Conservation (phyloP, 306 rosid genomes). For the Fragaria vesca region DNA sequence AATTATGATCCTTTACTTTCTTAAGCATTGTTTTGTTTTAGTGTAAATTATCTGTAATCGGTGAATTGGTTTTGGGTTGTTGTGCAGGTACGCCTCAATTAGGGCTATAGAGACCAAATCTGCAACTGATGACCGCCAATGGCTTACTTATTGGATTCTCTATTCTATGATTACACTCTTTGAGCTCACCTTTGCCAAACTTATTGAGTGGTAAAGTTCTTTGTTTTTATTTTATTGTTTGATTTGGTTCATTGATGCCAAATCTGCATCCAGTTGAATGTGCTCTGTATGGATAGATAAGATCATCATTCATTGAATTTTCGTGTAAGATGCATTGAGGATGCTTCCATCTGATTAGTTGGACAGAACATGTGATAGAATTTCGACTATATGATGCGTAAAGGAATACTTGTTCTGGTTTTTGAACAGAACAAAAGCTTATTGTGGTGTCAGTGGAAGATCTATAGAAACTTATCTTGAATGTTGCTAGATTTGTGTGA, state of each 20-base stretch:
- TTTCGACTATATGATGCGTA: not conserved
- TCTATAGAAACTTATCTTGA: not conserved
- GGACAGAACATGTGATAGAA: not conserved
- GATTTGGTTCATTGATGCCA: not conserved
- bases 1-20: slow-evolving; percentile 2
- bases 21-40: not conserved
- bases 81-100: slow-evolving; percentile 77
- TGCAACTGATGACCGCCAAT: slow-evolving; percentile 84
- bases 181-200: slow-evolving; percentile 85
- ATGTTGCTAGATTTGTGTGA: not conserved
- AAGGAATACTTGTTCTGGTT: not conserved
- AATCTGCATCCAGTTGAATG: slow-evolving; percentile 5
- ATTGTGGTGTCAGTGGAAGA: not conserved
- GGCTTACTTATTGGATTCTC: slow-evolving; percentile 98
- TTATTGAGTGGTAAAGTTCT: slow-evolving; percentile 75
- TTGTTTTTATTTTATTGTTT: not conserved
- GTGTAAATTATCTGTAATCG: not conserved
- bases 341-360: not conserved
- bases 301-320: not conserved
- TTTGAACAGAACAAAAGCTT: not conserved
- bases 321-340: not conserved
- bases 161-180: slow-evolving; percentile 87
- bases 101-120: slow-evolving; percentile 92
- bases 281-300: slow-evolving; percentile 10
- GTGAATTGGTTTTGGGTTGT: slow-evolving; percentile 12